Percentiles rank a stretch among this genome's conserved stretches.
These are phyloP conservation scores for Domatiomyces catenatus DNA, from an alignment of 2,329 filamentous ascomycete species.

Conservation along the genomic window DNA sequence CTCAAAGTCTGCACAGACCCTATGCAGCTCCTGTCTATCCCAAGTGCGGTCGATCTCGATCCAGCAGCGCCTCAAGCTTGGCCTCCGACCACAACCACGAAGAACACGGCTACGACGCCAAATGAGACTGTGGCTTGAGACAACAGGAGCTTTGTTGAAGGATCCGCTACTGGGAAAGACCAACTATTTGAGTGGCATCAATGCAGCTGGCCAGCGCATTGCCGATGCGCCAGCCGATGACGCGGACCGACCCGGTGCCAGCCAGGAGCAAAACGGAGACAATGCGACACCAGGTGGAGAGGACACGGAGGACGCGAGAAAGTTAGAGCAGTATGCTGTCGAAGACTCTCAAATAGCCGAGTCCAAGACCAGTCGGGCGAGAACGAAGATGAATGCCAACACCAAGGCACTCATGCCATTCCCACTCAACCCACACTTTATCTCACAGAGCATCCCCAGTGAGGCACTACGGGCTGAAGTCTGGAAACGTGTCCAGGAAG, in stretches of 20 bases:
- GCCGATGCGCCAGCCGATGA: neutral
- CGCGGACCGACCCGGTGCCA: too few relatives aligned
- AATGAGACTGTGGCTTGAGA: neutral
- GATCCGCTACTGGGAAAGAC: neutral
- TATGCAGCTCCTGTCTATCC: neutral
- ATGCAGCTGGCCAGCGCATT: neutral
- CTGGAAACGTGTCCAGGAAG: constrained; percentile 50
- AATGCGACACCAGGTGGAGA: neutral
- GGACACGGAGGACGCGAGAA: neutral
- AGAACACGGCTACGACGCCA: neutral
- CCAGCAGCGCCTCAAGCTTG: neutral
- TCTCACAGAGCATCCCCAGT: constrained; percentile 56
- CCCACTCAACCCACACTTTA: constrained; percentile 56
- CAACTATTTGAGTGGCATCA: neutral
- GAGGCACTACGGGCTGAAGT: constrained; percentile 59
- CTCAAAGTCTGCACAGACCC: neutral
- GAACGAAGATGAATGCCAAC: neutral
- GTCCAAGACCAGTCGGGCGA: neutral
- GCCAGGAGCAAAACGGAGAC: neutral
- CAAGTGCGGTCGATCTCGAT: neutral
- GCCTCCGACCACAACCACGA: neutral
- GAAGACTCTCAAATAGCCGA: neutral
- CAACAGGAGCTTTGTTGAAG: neutral
- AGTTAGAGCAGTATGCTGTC: neutral
- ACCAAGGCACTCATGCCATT: constrained; percentile 39